Evolutionary conservation across 164 flowering plant species (phyloP), one percentile per base, ranked within the genome.

Genomic region (Litsea cubeba): DNA sequence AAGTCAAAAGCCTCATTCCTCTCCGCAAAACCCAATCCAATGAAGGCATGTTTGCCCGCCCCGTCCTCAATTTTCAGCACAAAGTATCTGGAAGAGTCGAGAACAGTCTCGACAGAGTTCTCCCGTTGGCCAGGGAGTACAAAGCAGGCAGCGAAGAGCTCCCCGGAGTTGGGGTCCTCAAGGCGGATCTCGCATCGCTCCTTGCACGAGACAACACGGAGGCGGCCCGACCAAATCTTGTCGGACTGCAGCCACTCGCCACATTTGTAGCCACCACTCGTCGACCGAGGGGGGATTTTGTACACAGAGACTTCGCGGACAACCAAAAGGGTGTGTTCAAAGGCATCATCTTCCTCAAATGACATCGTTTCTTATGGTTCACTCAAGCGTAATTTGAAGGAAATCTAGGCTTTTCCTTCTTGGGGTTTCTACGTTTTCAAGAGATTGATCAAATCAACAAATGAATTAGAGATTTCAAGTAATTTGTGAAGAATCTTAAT

Each of bases 181-280:
- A 96, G 84, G 0, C 98, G 97, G 86, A 96, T 94, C 94, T 96
- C 99, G 78, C 98, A 92, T 0, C 93, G 88, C 23, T 84, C 84
- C 73, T 82, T 80, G 83, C 93, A 88, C 14, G 99, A 96, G 1
- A 94, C 97, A 1, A 94, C 95, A 0, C 99, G 91, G 74, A 96
- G 90, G 20, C 99, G 88, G 10, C 99, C 99, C 2, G 95, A 71
- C 99, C 99, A 96, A 91, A 96, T 96, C 90, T 90, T 91, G 76
- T 96, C 98, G 67, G 99, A 87, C 72, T 96, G 99, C 3, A 96
- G 84, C 99, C 99, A 96, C 82, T 94, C 99, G 58, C 98, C 98
- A 83, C 99, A 96, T 79, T 96, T 96, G 87, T 90, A 96, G 2
- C 98, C 99, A 72, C 97, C 99, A 82, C 90, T 85, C 30, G 97